Percentiles rank a stretch among this genome's conserved stretches.
Conservation (phyloP, 164 flowering plant species). For the Annona squamosa region DNA sequence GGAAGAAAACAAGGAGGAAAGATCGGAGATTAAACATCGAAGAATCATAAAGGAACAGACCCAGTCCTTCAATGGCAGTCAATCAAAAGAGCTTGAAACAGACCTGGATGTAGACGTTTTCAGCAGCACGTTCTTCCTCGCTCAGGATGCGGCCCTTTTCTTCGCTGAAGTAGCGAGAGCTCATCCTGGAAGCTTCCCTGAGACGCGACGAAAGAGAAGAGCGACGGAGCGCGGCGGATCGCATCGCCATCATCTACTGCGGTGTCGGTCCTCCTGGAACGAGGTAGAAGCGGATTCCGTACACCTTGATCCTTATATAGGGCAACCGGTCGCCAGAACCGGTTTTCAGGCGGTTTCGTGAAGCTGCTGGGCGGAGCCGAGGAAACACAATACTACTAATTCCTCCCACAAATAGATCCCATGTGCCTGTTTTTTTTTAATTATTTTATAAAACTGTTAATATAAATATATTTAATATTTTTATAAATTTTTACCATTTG, state of each 20-base stretch:
- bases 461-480: too few species aligned
- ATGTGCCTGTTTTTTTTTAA: too few species aligned
- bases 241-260: constrained; percentile 3
- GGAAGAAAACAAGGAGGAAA: background rate
- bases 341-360: background rate
- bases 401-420: too few species aligned
- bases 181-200: background rate
- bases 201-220: background rate
- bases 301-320: background rate
- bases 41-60: background rate
- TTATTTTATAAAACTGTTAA: too few species aligned
- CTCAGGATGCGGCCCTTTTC: constrained; percentile 9
- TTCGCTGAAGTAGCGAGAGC: constrained; percentile 14
- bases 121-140: constrained; percentile 19
- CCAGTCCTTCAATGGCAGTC: too few species aligned
- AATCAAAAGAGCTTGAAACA: background rate
- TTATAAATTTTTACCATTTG: too few species aligned
- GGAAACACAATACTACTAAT: too few species aligned
- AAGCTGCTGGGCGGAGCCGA: background rate
- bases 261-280: background rate
- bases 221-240: background rate
- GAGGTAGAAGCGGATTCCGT: background rate
- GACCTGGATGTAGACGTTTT: constrained; percentile 17
- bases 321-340: background rate
- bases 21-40: background rate